Evolutionary conservation across 176 grass and related monocot species (phyloP).

Genomic region (Zizania latifolia): DNA sequence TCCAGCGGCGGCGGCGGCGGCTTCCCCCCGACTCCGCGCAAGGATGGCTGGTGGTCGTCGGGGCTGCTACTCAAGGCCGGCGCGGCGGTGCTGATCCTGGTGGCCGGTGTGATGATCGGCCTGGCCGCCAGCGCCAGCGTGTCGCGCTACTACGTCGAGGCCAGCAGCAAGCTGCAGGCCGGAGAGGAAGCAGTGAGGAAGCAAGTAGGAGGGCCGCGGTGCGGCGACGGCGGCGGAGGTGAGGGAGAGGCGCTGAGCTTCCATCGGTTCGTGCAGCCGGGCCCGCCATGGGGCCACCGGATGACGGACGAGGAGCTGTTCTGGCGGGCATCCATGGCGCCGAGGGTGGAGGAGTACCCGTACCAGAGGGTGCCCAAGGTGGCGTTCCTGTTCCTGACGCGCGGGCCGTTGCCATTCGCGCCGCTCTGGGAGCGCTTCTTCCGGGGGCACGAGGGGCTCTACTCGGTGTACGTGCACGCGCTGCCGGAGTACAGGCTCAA

Average conservation of each 20-base stretch:
- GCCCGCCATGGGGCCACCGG: conserved; percentile 2
- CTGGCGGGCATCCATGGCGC: conserved; percentile 39
- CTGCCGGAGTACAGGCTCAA: conserved; percentile 16
- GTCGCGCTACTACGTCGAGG: conserved; percentile 21
- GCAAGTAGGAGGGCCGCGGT: neutral
- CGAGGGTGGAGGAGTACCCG: neutral
- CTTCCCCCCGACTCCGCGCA: conserved; percentile 13
- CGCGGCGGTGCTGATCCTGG: conserved; percentile 17
- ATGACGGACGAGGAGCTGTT: conserved; percentile 34
- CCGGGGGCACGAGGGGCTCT: neutral
- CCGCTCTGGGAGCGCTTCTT: neutral
- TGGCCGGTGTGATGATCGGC: conserved; percentile 36
- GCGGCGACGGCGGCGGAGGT: neutral
- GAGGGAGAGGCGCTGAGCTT: neutral
- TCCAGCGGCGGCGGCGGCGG: neutral
- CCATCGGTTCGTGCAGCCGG: conserved; percentile 31
- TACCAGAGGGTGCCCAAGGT: neutral
- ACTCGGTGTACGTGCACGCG: neutral
- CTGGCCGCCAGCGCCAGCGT: conserved; percentile 16
- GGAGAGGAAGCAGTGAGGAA: neutral
- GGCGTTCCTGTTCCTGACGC: neutral
- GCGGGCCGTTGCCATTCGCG: neutral
- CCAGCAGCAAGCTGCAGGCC: neutral
- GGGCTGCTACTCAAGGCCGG: conserved; percentile 16
- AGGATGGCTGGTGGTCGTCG: conserved; percentile 30